A percentile compares a stretch with the other conserved stretches of the same genome.
Conservation (phyloP, 1,284 basidiomycete genomes). For the Apiotrichum montevideense region DNA sequence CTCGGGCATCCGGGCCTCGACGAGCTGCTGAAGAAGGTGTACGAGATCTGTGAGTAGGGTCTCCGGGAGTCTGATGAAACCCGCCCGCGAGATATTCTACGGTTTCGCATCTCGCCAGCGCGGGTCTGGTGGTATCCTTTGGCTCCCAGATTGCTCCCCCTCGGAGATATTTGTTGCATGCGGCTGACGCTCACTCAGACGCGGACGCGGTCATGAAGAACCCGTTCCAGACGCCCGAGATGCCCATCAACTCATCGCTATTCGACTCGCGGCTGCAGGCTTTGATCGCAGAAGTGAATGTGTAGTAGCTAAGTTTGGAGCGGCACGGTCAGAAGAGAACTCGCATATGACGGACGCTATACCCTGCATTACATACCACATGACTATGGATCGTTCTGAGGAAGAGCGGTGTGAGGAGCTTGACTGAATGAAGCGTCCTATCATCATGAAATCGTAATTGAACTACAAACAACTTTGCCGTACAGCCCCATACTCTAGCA, state of each 20-base stretch:
- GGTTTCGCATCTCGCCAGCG: no score
- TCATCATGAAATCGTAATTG: no score
- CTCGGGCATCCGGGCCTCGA: constrained; percentile 58
- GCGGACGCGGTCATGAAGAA: constrained; percentile 97
- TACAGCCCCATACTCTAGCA: no score
- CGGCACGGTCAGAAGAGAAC: not conserved
- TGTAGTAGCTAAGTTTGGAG: not conserved
- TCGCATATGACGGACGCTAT: not conserved
- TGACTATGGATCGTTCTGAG: not conserved
- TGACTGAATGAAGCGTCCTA: no score
- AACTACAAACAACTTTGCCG: no score
- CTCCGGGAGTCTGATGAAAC: no score
- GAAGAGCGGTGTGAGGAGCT: not conserved
- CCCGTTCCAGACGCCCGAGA: constrained; percentile 96
- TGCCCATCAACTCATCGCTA: constrained; percentile 88
- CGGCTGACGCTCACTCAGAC: constrained; percentile 23
- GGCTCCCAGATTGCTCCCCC: no score
- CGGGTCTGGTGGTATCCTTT: no score
- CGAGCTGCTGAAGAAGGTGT: constrained; percentile 67
- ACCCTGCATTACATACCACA: constrained; percentile 13
- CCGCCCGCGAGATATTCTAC: no score
- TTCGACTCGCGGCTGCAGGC: constrained; percentile 64
- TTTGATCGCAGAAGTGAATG: constrained; percentile 38
- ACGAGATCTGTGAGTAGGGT: constrained; percentile 64
- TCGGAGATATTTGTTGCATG: not conserved